Conservation (phyloP, 805 yeast genomes). For the Yarrowia deformans region DNA sequence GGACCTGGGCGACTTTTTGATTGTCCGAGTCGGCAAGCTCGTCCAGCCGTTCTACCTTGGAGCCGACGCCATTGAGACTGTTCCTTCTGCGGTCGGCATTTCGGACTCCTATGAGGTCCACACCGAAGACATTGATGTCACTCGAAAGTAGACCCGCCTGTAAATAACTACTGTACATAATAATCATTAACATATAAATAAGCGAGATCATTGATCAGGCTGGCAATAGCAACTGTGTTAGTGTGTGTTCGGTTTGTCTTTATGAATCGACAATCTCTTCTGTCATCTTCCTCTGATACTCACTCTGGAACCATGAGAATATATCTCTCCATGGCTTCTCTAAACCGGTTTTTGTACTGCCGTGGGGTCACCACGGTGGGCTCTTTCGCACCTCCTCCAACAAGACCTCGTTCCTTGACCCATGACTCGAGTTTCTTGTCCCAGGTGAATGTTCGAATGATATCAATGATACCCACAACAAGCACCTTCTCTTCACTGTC, state of each 20-base stretch:
- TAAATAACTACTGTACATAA: constrained; percentile 39
- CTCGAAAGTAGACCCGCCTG: constrained; percentile 3
- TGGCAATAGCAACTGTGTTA: constrained; percentile 39
- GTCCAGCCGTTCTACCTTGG: constrained; percentile 22
- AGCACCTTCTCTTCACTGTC: constrained; percentile 67
- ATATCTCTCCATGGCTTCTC: constrained; percentile 98
- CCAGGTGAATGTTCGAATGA: constrained; percentile 97
- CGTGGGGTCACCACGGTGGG: constrained; percentile 98
- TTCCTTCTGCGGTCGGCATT: constrained; percentile 1
- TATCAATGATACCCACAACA: constrained; percentile 93
- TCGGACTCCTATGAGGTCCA: constrained; percentile 13
- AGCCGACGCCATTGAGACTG: not conserved
- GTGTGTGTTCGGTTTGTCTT: not conserved
- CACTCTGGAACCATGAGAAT: constrained; percentile 90
- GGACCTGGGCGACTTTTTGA: constrained; percentile 65
- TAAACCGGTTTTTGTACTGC: constrained; percentile 89
- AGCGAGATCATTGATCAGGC: constrained; percentile 20
- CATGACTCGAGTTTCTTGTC: constrained; percentile 97
- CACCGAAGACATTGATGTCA: constrained; percentile 26
- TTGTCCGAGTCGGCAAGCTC: constrained; percentile 77
- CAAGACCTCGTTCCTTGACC: constrained; percentile 95
- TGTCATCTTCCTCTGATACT: not conserved
- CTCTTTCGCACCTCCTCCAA: constrained; percentile 83
- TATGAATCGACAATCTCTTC: not conserved
- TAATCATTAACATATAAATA: constrained; percentile 28